phyloP scores from a whole-genome alignment of 208 protist genomes.

The Jaenimonas drosophilae region DNA sequence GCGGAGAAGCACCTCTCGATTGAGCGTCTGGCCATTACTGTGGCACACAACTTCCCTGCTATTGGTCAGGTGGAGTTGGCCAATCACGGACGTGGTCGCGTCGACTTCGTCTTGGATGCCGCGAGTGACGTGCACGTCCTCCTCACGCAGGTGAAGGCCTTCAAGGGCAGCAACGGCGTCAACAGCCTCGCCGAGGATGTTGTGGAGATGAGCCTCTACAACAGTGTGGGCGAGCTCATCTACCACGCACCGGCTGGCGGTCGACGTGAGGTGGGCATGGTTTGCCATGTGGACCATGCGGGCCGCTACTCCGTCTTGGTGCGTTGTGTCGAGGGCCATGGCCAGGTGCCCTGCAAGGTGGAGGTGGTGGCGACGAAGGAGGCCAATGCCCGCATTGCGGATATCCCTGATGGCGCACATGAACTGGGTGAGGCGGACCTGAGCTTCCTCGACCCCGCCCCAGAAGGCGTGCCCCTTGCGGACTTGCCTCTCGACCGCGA shows the following conservation, averaged over 20 bases:
- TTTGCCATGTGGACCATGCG: conserved; percentile 35
- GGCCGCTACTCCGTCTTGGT: conserved; percentile 63
- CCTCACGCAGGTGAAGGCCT: conserved; percentile 61
- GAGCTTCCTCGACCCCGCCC: conserved; percentile 55
- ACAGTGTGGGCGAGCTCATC: conserved; percentile 36
- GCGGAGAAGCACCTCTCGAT: conserved; percentile 32
- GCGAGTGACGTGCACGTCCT: conserved; percentile 70
- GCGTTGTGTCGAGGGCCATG: conserved; percentile 39
- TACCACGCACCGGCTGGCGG: too few species aligned
- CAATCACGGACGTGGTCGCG: conserved; percentile 35
- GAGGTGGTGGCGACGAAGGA: conserved; percentile 45
- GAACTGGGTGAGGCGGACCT: conserved; percentile 58
- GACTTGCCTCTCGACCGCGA: conserved; percentile 45
- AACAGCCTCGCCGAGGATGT: conserved; percentile 70
- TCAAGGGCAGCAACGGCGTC: conserved; percentile 26
- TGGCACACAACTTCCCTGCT: conserved; percentile 53
- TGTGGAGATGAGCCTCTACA: conserved; percentile 67
- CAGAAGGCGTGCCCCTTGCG: conserved; percentile 52
- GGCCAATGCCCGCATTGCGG: conserved; percentile 56
- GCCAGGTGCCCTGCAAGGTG: conserved; percentile 51
- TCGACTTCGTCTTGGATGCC: conserved; percentile 71
- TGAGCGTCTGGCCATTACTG: conserved; percentile 24
- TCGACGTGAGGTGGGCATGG: conserved; percentile 64
- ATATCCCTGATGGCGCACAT: conserved; percentile 47
- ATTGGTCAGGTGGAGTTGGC: conserved; percentile 53